Evolutionary conservation across 2,329 filamentous ascomycete genomes (phyloP).

Genomic region (Plectosphaerella cucumerina): DNA sequence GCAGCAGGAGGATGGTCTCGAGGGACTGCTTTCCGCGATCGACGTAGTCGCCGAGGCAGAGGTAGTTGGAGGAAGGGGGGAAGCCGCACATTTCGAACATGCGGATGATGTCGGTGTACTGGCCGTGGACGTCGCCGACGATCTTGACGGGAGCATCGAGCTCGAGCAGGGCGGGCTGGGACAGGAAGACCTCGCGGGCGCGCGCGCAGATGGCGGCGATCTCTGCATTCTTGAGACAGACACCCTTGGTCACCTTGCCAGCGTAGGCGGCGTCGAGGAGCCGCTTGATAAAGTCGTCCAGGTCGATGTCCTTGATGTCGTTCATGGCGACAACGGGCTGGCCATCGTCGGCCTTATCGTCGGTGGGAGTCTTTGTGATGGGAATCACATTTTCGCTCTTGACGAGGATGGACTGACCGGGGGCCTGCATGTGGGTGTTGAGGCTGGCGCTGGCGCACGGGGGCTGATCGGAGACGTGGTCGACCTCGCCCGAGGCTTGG

Average conservation of each 20-base stretch:
- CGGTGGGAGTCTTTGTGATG: constrained; percentile 43
- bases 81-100: constrained; percentile 99
- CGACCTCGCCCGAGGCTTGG: constrained; percentile 84
- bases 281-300: constrained; percentile 96
- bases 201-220: constrained; percentile 91
- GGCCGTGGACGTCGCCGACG: constrained; percentile 92
- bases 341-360: constrained; percentile 43
- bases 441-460: constrained; percentile 62
- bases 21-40: constrained; percentile 94
- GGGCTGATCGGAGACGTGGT: constrained; percentile 87
- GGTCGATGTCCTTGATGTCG: constrained; percentile 85
- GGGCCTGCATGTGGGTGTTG: constrained; percentile 58
- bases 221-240: constrained; percentile 95
- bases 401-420: constrained; percentile 85
- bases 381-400: constrained; percentile 70
- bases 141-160: constrained; percentile 95
- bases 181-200: constrained; percentile 82
- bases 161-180: constrained; percentile 87
- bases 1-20: constrained; percentile 85
- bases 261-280: constrained; percentile 92
- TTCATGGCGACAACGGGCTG: constrained; percentile 70
- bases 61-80: constrained; percentile 83
- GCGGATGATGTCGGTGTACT: constrained; percentile 92
- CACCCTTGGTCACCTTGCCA: constrained; percentile 95
- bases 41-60: constrained; percentile 95